phyloP scores from a whole-genome alignment of 1,139 yeast genomes.

The Debaryomyces robertsiae region DNA sequence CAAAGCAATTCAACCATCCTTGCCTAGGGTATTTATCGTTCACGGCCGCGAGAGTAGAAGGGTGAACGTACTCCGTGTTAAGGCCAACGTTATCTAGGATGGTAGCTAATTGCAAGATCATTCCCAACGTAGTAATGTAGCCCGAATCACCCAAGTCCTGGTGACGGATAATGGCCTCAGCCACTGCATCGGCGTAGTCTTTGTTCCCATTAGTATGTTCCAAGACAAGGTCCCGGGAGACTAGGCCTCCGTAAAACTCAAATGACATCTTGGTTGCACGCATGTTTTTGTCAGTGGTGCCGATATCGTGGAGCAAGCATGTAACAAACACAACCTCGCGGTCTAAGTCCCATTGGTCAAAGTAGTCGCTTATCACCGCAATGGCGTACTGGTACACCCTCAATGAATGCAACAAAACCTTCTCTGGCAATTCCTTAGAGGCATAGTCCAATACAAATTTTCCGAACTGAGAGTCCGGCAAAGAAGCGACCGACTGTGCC shows the following conservation, averaged over 20 bases:
- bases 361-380: conserved; percentile 40
- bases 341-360: conserved; percentile 38
- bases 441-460: conserved; percentile 28
- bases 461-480: conserved; percentile 28
- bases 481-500: conserved; percentile 22
- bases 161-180: conserved; percentile 42
- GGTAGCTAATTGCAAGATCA: conserved; percentile 38
- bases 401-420: conserved; percentile 35
- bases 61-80: conserved; percentile 33
- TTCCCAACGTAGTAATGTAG: conserved; percentile 39
- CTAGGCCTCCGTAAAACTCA: conserved; percentile 40
- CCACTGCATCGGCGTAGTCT: conserved; percentile 41
- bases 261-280: conserved; percentile 39
- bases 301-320: conserved; percentile 40
- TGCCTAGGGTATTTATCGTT: conserved; percentile 31
- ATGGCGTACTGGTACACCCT: conserved; percentile 36
- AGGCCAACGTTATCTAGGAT: conserved; percentile 42
- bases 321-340: conserved; percentile 35
- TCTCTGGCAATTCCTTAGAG: conserved; percentile 25
- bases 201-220: conserved; percentile 25
- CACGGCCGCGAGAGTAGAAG: conserved; percentile 31
- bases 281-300: conserved; percentile 40
- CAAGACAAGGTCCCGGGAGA: conserved; percentile 33
- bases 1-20: conserved; percentile 41
- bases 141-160: conserved; percentile 41